A percentile compares a stretch with the other conserved stretches of the same genome.
These are phyloP conservation scores for Pseudotsuga menziesii DNA, from an alignment of 75 land plant genomes.

Conservation along the genomic window DNA sequence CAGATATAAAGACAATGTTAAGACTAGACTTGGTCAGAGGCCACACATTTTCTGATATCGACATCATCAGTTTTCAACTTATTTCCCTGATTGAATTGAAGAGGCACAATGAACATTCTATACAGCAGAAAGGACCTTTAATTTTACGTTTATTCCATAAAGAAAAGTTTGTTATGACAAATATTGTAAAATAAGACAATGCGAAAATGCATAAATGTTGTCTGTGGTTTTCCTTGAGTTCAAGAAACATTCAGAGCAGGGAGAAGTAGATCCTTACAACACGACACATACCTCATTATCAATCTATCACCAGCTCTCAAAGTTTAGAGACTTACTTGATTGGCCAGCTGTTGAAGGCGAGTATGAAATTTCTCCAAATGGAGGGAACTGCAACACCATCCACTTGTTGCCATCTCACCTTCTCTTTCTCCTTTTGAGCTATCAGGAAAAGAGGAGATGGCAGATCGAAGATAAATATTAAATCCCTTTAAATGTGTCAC, in stretches of 20 bases:
- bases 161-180: background rate
- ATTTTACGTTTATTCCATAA: background rate
- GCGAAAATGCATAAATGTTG: background rate
- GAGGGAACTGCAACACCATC: background rate
- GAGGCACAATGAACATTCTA: background rate
- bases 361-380: background rate
- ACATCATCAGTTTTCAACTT: background rate
- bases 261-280: background rate
- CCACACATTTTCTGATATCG: background rate
- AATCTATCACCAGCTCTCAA: background rate
- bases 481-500: background rate
- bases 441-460: slow-evolving; percentile 4
- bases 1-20: background rate
- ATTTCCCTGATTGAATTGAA: background rate
- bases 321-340: background rate
- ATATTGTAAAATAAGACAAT: background rate
- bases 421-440: slow-evolving; percentile 13
- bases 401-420: background rate
- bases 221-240: background rate
- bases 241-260: background rate
- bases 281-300: background rate
- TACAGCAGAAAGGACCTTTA: background rate
- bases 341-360: background rate
- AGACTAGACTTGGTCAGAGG: background rate
- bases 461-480: background rate